Evolutionary conservation across 257 asterid species (phyloP), one percentile per base, ranked within the genome.

Genomic region (Jacaranda copaia): DNA sequence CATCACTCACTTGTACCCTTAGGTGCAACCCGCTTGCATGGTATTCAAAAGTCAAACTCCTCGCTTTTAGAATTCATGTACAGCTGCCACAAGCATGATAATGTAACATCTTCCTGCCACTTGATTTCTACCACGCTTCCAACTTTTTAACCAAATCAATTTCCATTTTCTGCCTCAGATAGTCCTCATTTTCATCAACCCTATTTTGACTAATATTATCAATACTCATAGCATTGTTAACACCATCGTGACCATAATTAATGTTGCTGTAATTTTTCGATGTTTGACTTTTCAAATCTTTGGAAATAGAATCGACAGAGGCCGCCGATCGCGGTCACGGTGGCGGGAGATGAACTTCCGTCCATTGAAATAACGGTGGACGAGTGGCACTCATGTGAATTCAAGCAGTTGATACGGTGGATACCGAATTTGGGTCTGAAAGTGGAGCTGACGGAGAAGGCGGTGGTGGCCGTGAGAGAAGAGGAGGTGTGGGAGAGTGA

Each of bases 251-350:
- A 64, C 20, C 75, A 51, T 1, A 57, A 32, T 35, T 60, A 3
- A 3, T 38, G 40, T 68, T 76, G 14, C 14, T 62, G 45, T 36
- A 69, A 75, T 72, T 70, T 38, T 79, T 84, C 75, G 90, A 68
- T n/a, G 53, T 84, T 55, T 92, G 97, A 35, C 81, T 89, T 72
- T 87, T 87, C 77, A 94, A 87, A 81, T 84, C 89, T 13, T 88
- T 86, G 46, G 96, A 73, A 76, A 93, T 81, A 59, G 93, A 91
- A 56, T 90, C 94, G 57, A 89, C 86, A 72, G 92, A 75, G 71
- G 88, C 67, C 56, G n/a, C n/a, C n/a, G n/a, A n/a, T n/a, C n/a
- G 82, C 32, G 60, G 86, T 38, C 56, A 78, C 36, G 53, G 62
- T 39, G 39, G 88, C 20, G 25, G 88, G 68, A 15, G 90, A 18